Conservation (phyloP, 345 rosid genomes). For the Carallia brachiata region DNA sequence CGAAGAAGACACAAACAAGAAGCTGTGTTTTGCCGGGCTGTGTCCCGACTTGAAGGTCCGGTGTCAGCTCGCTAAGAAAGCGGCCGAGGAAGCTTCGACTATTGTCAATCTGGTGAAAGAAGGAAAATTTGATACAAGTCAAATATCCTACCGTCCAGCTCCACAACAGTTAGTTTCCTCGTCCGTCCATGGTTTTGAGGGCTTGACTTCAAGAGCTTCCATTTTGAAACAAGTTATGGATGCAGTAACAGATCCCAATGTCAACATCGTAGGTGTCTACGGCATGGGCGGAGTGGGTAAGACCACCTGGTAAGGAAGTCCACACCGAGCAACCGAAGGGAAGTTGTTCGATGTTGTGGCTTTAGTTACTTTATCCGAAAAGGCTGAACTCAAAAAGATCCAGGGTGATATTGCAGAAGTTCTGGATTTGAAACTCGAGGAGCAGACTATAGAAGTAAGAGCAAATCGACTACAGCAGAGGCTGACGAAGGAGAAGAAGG, state of each 20-base stretch:
- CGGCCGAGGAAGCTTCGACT: background rate
- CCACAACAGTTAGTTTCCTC: background rate
- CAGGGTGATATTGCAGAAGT: constrained; percentile 18
- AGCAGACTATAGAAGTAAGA: background rate
- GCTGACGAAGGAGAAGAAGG: constrained; percentile 5
- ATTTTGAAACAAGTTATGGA: background rate
- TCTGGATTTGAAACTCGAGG: background rate
- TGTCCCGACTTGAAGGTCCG: background rate
- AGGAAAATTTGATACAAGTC: background rate
- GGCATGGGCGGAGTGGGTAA: constrained; percentile 13
- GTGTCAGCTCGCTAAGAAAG: background rate
- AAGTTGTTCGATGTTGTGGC: constrained; percentile 9
- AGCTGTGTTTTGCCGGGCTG: background rate
- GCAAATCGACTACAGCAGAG: background rate
- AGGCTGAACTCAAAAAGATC: constrained; percentile 4
- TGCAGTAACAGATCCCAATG: background rate
- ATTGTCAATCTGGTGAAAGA: background rate
- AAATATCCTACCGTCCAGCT: background rate
- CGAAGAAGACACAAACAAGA: background rate
- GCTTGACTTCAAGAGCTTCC: background rate
- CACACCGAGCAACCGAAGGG: background rate
- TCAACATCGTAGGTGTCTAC: constrained; percentile 1
- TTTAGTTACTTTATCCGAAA: background rate
- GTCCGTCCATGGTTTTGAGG: too few species aligned
- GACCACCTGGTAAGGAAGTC: background rate